A percentile compares a stretch with the other conserved stretches of the same genome.
These are phyloP conservation scores for Filosporella fistucella DNA, from an alignment of 495 filamentous ascomycete genomes.

Conservation along the genomic window DNA sequence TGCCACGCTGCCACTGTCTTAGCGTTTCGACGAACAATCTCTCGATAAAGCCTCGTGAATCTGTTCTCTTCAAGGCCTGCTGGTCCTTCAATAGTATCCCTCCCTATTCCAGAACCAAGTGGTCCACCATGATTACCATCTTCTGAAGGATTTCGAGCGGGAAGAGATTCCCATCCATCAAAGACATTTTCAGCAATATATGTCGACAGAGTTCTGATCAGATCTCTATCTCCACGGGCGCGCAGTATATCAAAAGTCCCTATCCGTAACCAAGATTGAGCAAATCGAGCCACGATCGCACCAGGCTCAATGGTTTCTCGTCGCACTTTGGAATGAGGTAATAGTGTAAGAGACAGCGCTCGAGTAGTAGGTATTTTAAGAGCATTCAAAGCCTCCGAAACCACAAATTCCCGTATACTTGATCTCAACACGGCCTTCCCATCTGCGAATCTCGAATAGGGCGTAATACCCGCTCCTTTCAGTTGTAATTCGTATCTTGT, in stretches of 20 bases:
- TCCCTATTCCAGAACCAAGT: conserved; percentile 42
- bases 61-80: conserved; percentile 70
- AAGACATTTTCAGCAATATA: conserved; percentile 86
- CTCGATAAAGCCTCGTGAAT: conserved; percentile 81
- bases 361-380: conserved; percentile 82
- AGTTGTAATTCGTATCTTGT: conserved; percentile 84
- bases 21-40: conserved; percentile 82
- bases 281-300: conserved; percentile 87
- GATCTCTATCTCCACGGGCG: conserved; percentile 70
- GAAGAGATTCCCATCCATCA: conserved; percentile 75
- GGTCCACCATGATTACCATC: conserved; percentile 34
- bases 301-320: conserved; percentile 88
- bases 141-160: conserved; percentile 46
- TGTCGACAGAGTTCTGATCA: conserved; percentile 68
- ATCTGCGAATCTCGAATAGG: conserved; percentile 96
- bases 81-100: conserved; percentile 58
- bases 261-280: conserved; percentile 86
- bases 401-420: conserved; percentile 89
- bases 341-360: conserved; percentile 73
- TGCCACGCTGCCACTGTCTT: conserved; percentile 91
- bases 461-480: conserved; percentile 89
- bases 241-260: conserved; percentile 91
- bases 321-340: conserved; percentile 65
- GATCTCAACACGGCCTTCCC: conserved; percentile 89
- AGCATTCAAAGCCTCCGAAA: conserved; percentile 81